Percentiles rank a stretch among this genome's conserved stretches.
Evolutionary conservation across 2,329 filamentous ascomycete genomes (phyloP).

Genomic region (Dryadomyces quercus-mongolicae): DNA sequence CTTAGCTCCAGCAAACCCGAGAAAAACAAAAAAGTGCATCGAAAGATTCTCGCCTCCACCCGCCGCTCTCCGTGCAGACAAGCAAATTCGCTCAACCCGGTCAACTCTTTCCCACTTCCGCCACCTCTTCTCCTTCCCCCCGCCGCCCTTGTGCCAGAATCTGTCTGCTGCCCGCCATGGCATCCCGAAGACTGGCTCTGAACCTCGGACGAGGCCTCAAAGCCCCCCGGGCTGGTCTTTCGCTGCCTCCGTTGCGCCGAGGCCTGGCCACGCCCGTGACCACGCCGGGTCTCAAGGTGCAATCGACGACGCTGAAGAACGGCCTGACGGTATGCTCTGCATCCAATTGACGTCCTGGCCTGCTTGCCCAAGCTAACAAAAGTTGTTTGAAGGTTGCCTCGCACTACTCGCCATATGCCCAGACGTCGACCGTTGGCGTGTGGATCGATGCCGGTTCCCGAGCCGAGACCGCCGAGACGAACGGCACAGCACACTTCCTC

Average conservation of each 20-base stretch:
- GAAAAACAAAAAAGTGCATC: slow-evolving; percentile 15
- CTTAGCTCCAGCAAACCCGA: slow-evolving; percentile 10
- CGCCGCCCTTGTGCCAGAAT: slow-evolving; percentile 32
- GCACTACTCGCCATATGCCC: slow-evolving; percentile 94
- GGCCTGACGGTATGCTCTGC: slow-evolving; percentile 67
- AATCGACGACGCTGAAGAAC: slow-evolving; percentile 94
- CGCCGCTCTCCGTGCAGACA: slow-evolving; percentile 8
- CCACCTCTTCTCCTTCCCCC: background rate
- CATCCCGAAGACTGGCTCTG: slow-evolving; percentile 92
- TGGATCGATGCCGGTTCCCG: slow-evolving; percentile 99
- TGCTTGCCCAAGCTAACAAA: slow-evolving; percentile 8
- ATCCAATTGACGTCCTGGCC: slow-evolving; percentile 27
- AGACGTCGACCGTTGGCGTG: slow-evolving; percentile 95
- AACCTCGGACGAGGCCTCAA: slow-evolving; percentile 87
- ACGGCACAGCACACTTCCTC: slow-evolving; percentile 98
- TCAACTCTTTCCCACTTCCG: slow-evolving; percentile 15
- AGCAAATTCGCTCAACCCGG: slow-evolving; percentile 36
- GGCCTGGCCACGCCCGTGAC: slow-evolving; percentile 79
- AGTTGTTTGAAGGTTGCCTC: slow-evolving; percentile 67
- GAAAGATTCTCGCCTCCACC: slow-evolving; percentile 18
- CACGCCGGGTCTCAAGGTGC: slow-evolving; percentile 57
- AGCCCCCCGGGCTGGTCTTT: slow-evolving; percentile 66
- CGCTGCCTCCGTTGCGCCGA: slow-evolving; percentile 67
- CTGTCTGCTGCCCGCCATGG: slow-evolving; percentile 48
- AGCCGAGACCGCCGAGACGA: slow-evolving; percentile 96